phyloP scores from a whole-genome alignment of 2,329 filamentous ascomycete species.

The Fusarium dimerum region DNA sequence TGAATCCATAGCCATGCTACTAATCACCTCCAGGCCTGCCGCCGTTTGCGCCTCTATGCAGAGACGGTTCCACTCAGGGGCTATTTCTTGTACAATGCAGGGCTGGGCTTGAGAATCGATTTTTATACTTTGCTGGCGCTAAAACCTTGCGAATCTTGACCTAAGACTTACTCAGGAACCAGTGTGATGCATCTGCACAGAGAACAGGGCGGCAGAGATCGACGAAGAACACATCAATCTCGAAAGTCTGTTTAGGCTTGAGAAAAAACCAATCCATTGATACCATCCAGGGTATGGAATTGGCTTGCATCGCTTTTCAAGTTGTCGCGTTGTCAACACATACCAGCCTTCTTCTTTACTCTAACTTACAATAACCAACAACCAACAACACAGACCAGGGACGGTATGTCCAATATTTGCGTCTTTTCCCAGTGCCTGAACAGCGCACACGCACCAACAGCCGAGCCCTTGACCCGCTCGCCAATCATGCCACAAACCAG shows the following conservation, averaged over 20 bases:
- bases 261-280: too few relatives aligned
- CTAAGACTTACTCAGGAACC: neutral
- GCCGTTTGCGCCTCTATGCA: constrained; percentile 28
- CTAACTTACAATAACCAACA: too few relatives aligned
- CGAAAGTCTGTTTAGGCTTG: too few relatives aligned
- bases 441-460: constrained; percentile 15
- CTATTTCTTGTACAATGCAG: constrained; percentile 5
- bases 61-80: constrained; percentile 29
- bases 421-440: constrained; percentile 13
- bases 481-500: constrained; percentile 27
- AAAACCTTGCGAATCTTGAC: neutral
- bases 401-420: too few relatives aligned
- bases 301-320: too few relatives aligned
- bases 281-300: too few relatives aligned
- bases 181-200: neutral
- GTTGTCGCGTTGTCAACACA: too few relatives aligned
- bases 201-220: neutral
- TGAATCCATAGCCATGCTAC: constrained; percentile 12
- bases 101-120: constrained; percentile 3
- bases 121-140: neutral
- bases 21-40: constrained; percentile 23
- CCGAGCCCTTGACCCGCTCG: constrained; percentile 24
- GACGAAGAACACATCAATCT: neutral
- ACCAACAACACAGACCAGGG: too few relatives aligned
- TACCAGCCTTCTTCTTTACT: too few relatives aligned